phyloP scores from a whole-genome alignment of 441 rosid species.

The Aquilaria agallochum region DNA sequence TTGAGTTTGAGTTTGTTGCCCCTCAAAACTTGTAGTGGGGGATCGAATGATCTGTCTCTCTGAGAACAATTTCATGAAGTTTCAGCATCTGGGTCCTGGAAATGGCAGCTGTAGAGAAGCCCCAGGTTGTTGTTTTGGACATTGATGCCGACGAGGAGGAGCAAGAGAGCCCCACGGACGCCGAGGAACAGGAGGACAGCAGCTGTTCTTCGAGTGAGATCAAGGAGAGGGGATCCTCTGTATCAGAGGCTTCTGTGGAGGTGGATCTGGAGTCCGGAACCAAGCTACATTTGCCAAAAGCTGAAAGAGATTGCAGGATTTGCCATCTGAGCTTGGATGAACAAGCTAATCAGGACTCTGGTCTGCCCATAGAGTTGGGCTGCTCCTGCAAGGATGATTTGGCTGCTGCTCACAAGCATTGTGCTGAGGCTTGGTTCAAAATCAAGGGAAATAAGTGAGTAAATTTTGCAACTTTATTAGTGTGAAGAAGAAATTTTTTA shows the following conservation, averaged over 20 bases:
- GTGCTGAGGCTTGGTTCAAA: constrained; percentile 52
- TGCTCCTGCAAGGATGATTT: constrained; percentile 51
- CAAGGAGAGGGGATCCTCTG: constrained; percentile 29
- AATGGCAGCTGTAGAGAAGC: constrained; percentile 42
- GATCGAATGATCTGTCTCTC: constrained; percentile 22
- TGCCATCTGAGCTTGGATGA: constrained; percentile 44
- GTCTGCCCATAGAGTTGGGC: constrained; percentile 36
- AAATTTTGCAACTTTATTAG: background rate
- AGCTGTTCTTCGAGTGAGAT: constrained; percentile 13
- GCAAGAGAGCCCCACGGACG: constrained; percentile 9
- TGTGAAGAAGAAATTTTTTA: no score
- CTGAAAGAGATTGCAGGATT: constrained; percentile 49
- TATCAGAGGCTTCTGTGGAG: constrained; percentile 28
- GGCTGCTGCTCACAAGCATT: constrained; percentile 45
- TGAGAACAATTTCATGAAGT: constrained; percentile 35
- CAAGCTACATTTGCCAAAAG: constrained; percentile 16
- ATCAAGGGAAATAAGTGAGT: constrained; percentile 48
- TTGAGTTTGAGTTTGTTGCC: background rate
- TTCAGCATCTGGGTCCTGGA: constrained; percentile 22
- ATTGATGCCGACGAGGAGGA: constrained; percentile 18
- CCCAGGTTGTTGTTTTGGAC: constrained; percentile 22
- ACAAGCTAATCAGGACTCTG: constrained; percentile 30
- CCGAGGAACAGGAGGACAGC: constrained; percentile 20
- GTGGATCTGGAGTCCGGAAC: constrained; percentile 39
- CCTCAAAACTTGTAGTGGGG: constrained; percentile 16